Conservation (phyloP, 2,329 filamentous ascomycete species). For the Cadophora gregata region DNA sequence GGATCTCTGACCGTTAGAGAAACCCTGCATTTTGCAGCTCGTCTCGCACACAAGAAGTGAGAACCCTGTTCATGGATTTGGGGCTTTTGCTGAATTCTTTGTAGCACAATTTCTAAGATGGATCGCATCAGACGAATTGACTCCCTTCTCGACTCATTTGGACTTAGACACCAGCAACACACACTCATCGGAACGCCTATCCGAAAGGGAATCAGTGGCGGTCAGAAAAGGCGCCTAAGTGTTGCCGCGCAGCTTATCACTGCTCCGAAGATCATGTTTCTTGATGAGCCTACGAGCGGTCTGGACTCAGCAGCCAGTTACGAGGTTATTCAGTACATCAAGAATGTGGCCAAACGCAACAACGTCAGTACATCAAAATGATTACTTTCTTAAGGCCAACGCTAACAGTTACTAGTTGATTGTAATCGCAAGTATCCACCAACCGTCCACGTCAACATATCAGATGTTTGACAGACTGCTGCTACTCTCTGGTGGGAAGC, state of each 20-base stretch:
- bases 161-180: conserved; percentile 70
- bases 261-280: conserved; percentile 78
- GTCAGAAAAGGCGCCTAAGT: conserved; percentile 81
- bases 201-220: conserved; percentile 82
- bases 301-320: conserved; percentile 68
- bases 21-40: conserved; percentile 78
- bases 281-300: conserved; percentile 88
- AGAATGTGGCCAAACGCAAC: conserved; percentile 36
- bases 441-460: conserved; percentile 81
- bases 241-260: conserved; percentile 84
- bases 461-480: conserved; percentile 81
- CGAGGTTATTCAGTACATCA: conserved; percentile 75
- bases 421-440: conserved; percentile 83
- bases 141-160: conserved; percentile 73
- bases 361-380: conserved; percentile 79
- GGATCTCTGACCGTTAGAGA: conserved; percentile 81
- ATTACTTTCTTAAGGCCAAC: conserved; percentile 66
- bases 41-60: conserved; percentile 64
- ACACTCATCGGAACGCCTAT: conserved; percentile 83
- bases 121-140: conserved; percentile 69
- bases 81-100: conserved; percentile 19
- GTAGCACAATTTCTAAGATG: conserved; percentile 50
- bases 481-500: conserved; percentile 72
- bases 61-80: conserved; percentile 20
- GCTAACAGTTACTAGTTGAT: conserved; percentile 59